Evolutionary conservation across 345 rosid genomes (phyloP), one percentile per base, ranked within the genome.

Genomic region (Sonneratia caseolaris): DNA sequence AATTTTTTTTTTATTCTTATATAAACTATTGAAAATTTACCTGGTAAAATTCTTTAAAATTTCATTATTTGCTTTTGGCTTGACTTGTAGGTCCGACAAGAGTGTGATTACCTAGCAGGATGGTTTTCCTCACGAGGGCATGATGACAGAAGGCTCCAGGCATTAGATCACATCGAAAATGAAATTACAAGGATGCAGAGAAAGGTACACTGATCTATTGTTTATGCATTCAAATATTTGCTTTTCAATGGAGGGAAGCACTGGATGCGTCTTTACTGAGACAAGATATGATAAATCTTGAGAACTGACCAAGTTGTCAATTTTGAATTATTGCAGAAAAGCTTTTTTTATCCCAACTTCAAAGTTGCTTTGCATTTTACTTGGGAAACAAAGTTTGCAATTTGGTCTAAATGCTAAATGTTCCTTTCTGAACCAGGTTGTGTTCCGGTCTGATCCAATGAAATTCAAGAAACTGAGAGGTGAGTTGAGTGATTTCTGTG

Each of bases 61-160:
- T 42, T 67, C 32, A 12, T 38, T 67, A 51, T 67, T 40, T 37
- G 21, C 24, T 22, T 22, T 42, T 68, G 18, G 14, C 36, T 38
- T 2, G 56, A 49, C 43, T 21, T 74, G 67, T 78, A 94, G 98
- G 93, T 91, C 61, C 95, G 93, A 47, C 76, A 79, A 79, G 91
- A 94, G 80, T 90, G 96, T 75, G 80, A 86, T 71, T 83, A 88
- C 79, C 73, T 90, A 53, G 86, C 92, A 48, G 98, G 97, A 79
- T 70, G 81, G 80, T 79, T 73, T 68, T 82, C 84, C 36, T 73
- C 86, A 49, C 84, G 80, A 70, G 80, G 75, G 71, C 78, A 75
- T 78, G 82, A 86, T 71, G 71, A 80, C 65, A 83, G 79, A 71
- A 84, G 81, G 72, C 72, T 75, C 69, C 76, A 74, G 42, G 66